Evolutionary conservation across 139 green algal species (phyloP), one percentile per base, ranked within the genome.

Genomic region (Chlamydomonas sp.): DNA sequence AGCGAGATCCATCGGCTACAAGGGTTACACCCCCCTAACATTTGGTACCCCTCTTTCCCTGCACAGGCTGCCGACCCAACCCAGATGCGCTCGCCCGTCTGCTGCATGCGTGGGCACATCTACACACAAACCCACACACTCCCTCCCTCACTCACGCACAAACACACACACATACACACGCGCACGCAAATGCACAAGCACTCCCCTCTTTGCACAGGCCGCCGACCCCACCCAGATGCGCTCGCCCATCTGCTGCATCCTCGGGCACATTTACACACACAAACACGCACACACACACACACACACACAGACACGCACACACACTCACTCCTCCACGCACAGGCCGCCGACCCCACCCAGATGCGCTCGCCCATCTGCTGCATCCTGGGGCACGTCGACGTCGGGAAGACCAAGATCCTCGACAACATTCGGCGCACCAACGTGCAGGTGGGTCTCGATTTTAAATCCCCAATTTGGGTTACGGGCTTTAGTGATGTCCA

Each of bases 321-420:
- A n/a, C n/a, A n/a, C n/a, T n/a, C n/a, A n/a, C n/a, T n/a, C n/a
- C n/a, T n/a, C n/a, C 43, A n/a, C n/a, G n/a, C n/a, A n/a, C n/a
- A n/a, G n/a, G n/a, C n/a, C n/a, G n/a, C 43, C 43, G 43, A 54
- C 43, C 43, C 71, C 38, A 75, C 90, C 58, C 69, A 93, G 59
- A 83, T 99, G 73, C 83, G 95, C 38, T 98, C 92, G 5, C 95
- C 95, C 79, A 99, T 99, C 79, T 98, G 93, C 82, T 99, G 95
- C 78, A 99, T 99, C 70, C 76, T 99, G 73, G 95, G 95, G 1
- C 95, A 99, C 77, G 95, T 99, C 5, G 95, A 99, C 75, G 97
- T 96, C 31, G 94, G 94, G 69, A 99, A 99, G 81, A 99, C 95
- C 20, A 99, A 99, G 87, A 92, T 99, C 69, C 77, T 99, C 72